Evolutionary conservation across 2,329 filamentous ascomycete species (phyloP), one percentile per base, ranked within the genome.

Genomic region (Cyphellophora attinorum): DNA sequence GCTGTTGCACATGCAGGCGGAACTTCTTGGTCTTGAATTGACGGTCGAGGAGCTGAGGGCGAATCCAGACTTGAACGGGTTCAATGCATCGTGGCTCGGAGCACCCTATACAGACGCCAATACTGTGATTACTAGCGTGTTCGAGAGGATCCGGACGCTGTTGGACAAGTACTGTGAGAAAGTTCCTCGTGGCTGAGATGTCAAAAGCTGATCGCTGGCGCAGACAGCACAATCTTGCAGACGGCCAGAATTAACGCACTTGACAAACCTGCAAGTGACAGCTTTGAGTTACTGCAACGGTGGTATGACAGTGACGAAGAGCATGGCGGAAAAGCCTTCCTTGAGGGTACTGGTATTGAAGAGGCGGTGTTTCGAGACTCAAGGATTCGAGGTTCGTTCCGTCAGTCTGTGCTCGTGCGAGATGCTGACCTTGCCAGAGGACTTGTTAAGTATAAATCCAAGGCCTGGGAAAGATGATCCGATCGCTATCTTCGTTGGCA

Each of bases 1-100:
- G 16, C 39, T 46, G 19, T 28, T 46, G 30, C 41, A 46, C 27
- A 44, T 44, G 41, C 44, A 46, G 32, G 44, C 44, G n/a, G 44
- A 46, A 19, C 28, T 46, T 17, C 35, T 44, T 27, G 36, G 39
- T 30, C 39, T 46, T 12, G 41, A 46, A 28, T 28, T 41, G 33
- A 37, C 43, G 8, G 42, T 46, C 27, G 39, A 44, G 12, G 41
- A 44, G 16, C 31, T 44, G 12, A 38, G 41, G 19, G 34, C 33
- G 25, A 37, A 40, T 11, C 34, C 34, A n/a, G 39, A 37, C 28
- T 11, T 40, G 30, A 42, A 39, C 39, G 34, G 34, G 17, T 46
- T 44, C 33, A 39, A 46, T 17, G 35, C 27, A 16, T 35, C 38
- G 15, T 46, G 44, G 44, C 39, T 45, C 30, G 38, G 42, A 25